phyloP scores from a whole-genome alignment of 2,329 filamentous ascomycete species.

The Pseudogymnoascus sp. region DNA sequence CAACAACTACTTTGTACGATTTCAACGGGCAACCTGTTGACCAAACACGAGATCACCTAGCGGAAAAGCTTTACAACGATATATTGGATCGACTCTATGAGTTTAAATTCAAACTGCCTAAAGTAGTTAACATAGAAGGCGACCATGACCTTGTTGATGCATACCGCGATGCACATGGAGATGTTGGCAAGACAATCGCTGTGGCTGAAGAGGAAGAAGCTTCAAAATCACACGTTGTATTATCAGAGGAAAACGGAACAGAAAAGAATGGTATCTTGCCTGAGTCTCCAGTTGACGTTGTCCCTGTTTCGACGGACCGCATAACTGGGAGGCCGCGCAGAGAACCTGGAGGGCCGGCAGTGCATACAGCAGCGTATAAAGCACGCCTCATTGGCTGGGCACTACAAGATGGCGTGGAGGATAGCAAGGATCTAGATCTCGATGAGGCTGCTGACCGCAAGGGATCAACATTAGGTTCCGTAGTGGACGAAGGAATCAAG shows the following conservation, averaged over 20 bases:
- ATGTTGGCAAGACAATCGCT: slow-evolving; percentile 63
- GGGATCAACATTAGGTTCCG: slow-evolving; percentile 73
- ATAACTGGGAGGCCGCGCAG: slow-evolving; percentile 66
- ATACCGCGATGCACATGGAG: slow-evolving; percentile 67
- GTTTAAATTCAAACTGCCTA: slow-evolving; percentile 72
- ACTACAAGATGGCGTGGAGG: slow-evolving; percentile 54
- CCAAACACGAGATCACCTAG: slow-evolving; percentile 66
- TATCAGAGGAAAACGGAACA: neutral
- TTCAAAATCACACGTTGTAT: slow-evolving; percentile 42
- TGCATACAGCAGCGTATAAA: slow-evolving; percentile 66
- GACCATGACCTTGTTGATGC: slow-evolving; percentile 74
- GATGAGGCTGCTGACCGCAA: slow-evolving; percentile 52
- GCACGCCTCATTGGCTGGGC: slow-evolving; percentile 77
- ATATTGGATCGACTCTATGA: slow-evolving; percentile 84
- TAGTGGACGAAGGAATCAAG: slow-evolving; percentile 81
- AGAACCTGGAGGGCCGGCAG: slow-evolving; percentile 59
- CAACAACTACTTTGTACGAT: slow-evolving; percentile 86
- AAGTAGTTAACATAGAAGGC: slow-evolving; percentile 67
- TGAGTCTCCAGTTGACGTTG: slow-evolving; percentile 36
- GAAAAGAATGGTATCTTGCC: slow-evolving; percentile 13
- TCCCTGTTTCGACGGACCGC: slow-evolving; percentile 58
- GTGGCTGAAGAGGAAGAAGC: slow-evolving; percentile 64
- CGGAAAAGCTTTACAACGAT: slow-evolving; percentile 91
- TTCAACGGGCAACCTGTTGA: slow-evolving; percentile 70
- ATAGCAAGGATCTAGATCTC: slow-evolving; percentile 63